These are phyloP conservation scores for Eucalyptus pauciflora DNA, from an alignment of 345 rosid genomes.

Conservation along the genomic window DNA sequence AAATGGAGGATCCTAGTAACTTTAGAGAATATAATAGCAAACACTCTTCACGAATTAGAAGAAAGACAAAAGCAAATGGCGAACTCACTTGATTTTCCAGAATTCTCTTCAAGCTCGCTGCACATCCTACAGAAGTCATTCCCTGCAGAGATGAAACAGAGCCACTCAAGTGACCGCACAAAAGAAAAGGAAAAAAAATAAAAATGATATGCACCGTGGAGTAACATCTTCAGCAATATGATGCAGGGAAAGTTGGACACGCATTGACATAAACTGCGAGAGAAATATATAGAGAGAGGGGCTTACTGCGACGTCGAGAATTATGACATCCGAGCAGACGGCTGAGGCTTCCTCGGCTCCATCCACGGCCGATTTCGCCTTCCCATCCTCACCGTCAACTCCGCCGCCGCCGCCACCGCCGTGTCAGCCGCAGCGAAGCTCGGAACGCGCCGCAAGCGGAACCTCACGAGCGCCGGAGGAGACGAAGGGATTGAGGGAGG, in stretches of 20 bases:
- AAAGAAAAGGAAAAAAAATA: too few species aligned
- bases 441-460: background rate
- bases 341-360: conserved; percentile 31
- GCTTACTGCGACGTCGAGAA: conserved; percentile 82
- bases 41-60: background rate
- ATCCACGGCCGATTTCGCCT: conserved; percentile 37
- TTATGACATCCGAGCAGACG: conserved; percentile 48
- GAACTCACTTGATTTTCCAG: too few species aligned
- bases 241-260: too few species aligned
- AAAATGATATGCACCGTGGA: too few species aligned
- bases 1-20: too few species aligned
- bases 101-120: too few species aligned
- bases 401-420: conserved; percentile 8
- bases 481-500: background rate
- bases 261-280: too few species aligned
- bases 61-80: too few species aligned
- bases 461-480: background rate
- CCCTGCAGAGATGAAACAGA: too few species aligned
- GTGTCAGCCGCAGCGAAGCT: background rate
- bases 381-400: conserved; percentile 43
- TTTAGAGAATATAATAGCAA: background rate
- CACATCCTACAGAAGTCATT: too few species aligned
- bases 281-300: background rate
- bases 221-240: too few species aligned
- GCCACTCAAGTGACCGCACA: too few species aligned